A percentile compares a stretch with the other conserved stretches of the same genome.
phyloP scores from a whole-genome alignment of 1,284 basidiomycete genomes.

The Rhodotorula sp. region DNA sequence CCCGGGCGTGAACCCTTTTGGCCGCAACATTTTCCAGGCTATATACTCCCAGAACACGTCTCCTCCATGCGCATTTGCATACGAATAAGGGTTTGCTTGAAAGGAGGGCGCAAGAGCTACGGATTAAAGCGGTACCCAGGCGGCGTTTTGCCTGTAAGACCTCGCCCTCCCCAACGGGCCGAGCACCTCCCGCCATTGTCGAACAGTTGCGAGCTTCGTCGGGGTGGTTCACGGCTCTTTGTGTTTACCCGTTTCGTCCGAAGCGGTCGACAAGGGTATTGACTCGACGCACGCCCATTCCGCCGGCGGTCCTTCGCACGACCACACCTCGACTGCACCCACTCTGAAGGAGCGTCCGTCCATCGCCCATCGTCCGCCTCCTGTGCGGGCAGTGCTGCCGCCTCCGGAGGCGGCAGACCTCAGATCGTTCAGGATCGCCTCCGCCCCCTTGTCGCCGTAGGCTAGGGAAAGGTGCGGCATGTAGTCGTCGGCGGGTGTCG shows the following conservation, averaged over 20 bases:
- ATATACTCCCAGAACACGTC: not conserved
- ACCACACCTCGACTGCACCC: conserved; percentile 15
- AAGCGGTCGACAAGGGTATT: conserved; percentile 2
- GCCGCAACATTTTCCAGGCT: not conserved
- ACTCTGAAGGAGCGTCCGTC: conserved; percentile 8
- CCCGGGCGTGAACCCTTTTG: not conserved
- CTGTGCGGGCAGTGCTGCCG: not conserved
- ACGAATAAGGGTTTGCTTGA: too few species aligned
- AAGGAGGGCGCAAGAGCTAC: too few species aligned
- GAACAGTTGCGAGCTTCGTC: not conserved
- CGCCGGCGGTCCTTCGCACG: conserved; percentile 27
- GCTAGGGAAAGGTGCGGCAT: conserved; percentile 28
- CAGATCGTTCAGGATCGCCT: not conserved
- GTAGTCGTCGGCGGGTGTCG: conserved; percentile 14
- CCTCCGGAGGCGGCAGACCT: not conserved
- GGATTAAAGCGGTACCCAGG: too few species aligned
- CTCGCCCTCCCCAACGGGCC: too few species aligned
- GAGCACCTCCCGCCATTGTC: too few species aligned
- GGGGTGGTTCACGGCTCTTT: not conserved
- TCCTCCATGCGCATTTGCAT: too few species aligned
- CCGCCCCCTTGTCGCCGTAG: conserved; percentile 19
- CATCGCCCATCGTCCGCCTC: not conserved
- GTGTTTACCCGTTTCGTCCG: too few species aligned
- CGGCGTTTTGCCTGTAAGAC: too few species aligned
- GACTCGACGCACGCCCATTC: conserved; percentile 25